These are phyloP conservation scores for Lindgomyces ingoldianus DNA, from an alignment of 495 filamentous ascomycete genomes.

Conservation along the genomic window DNA sequence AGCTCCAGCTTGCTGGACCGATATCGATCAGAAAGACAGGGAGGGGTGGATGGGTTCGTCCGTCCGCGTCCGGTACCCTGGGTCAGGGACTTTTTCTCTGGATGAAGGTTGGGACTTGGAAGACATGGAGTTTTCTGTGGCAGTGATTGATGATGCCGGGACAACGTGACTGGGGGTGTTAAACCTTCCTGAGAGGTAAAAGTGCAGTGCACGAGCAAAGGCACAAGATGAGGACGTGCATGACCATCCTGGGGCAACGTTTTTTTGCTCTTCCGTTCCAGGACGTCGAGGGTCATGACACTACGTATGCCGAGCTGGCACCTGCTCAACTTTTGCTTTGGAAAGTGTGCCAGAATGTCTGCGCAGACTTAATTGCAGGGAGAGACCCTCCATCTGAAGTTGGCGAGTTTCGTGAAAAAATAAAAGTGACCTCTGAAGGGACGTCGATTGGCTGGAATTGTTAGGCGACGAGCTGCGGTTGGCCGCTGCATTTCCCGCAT, in stretches of 20 bases:
- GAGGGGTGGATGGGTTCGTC: background rate
- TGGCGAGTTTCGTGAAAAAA: background rate
- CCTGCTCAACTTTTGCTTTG: background rate
- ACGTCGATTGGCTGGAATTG: background rate
- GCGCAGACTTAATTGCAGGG: background rate
- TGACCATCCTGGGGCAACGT: background rate
- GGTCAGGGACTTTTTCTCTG: background rate
- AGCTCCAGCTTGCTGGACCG: no score
- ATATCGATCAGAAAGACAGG: no score
- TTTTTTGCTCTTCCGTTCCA: background rate
- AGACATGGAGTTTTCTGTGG: background rate
- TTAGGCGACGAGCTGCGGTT: background rate
- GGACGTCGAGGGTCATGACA: background rate
- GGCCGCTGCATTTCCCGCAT: background rate
- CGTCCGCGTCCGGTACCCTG: background rate
- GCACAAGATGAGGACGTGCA: background rate
- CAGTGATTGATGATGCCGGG: background rate
- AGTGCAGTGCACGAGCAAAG: no score
- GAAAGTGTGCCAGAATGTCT: background rate
- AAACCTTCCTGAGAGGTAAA: background rate
- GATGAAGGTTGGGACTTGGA: background rate
- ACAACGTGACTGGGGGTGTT: background rate
- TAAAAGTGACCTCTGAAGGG: background rate
- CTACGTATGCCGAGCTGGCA: background rate
- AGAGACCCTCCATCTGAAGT: background rate